Evolutionary conservation across 192 early-diverging fungal genomes (phyloP).

Genomic region (Backusella sp.): DNA sequence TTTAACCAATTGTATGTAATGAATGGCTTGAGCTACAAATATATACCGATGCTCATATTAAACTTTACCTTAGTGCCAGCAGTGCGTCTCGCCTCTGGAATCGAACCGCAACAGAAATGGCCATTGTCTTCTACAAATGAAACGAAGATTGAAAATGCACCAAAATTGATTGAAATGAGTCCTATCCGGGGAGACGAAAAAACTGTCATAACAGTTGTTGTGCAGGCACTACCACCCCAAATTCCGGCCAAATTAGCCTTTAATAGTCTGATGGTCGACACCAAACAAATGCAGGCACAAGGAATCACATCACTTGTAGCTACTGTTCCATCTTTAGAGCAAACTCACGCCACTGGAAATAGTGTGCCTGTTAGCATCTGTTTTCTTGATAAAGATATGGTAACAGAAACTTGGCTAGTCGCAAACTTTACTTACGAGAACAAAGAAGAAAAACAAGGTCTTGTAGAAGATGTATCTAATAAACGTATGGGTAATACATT

Average conservation of each 20-base stretch:
- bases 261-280: slow-evolving; percentile 44
- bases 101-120: background rate
- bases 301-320: slow-evolving; percentile 40
- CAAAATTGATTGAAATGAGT: background rate
- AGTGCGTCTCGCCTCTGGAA: background rate
- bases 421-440: slow-evolving; percentile 27
- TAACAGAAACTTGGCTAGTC: slow-evolving; percentile 42
- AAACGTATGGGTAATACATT: background rate
- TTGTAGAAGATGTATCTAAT: background rate
- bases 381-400: slow-evolving; percentile 40
- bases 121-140: background rate
- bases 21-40: background rate
- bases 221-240: background rate
- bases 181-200: background rate
- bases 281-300: slow-evolving; percentile 42
- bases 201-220: slow-evolving; percentile 7
- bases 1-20: background rate
- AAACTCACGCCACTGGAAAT: slow-evolving; percentile 32
- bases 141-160: background rate
- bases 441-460: background rate
- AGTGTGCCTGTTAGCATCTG: slow-evolving; percentile 43
- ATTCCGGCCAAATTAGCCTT: slow-evolving; percentile 37
- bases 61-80: background rate
- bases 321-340: slow-evolving; percentile 39
- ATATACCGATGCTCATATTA: background rate